Evolutionary conservation across 202 grass and related monocot species (phyloP).

Genomic region (Eragrostis tef): DNA sequence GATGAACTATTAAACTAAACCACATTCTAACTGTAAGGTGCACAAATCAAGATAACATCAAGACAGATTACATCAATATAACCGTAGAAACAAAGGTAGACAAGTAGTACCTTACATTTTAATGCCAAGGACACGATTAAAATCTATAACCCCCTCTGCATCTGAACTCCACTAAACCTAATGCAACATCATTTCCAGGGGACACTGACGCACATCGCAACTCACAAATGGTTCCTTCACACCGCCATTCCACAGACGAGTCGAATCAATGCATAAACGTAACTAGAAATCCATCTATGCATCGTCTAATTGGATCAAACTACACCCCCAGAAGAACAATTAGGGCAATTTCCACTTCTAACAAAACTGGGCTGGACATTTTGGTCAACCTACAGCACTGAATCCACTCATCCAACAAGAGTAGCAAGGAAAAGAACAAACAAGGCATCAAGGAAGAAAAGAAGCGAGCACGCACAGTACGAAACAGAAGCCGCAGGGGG

Average conservation of each 20-base stretch:
- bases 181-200: slow-evolving; percentile 20
- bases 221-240: not conserved
- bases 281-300: not conserved
- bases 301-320: slow-evolving; percentile 39
- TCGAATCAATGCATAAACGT: slow-evolving; percentile 16
- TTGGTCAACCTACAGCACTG: slow-evolving; percentile 12
- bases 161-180: slow-evolving; percentile 2
- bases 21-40: not conserved
- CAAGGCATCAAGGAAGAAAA: not conserved
- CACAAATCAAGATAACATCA: not conserved
- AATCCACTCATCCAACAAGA: slow-evolving; percentile 9
- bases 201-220: not conserved
- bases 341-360: not conserved
- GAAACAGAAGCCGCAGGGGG: slow-evolving; percentile 98
- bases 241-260: not conserved
- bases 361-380: not conserved
- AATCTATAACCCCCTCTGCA: not conserved
- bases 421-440: slow-evolving; percentile 3
- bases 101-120: not conserved
- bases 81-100: not conserved
- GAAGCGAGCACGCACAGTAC: slow-evolving; percentile 55
- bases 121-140: not conserved
- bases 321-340: not conserved
- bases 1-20: slow-evolving; percentile 27
- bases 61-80: slow-evolving; percentile 2